Percentiles rank a stretch among this genome's conserved stretches.
Evolutionary conservation across 768 basidiomycete genomes (phyloP).

Genomic region (Pleurotus salmoneostramineus): DNA sequence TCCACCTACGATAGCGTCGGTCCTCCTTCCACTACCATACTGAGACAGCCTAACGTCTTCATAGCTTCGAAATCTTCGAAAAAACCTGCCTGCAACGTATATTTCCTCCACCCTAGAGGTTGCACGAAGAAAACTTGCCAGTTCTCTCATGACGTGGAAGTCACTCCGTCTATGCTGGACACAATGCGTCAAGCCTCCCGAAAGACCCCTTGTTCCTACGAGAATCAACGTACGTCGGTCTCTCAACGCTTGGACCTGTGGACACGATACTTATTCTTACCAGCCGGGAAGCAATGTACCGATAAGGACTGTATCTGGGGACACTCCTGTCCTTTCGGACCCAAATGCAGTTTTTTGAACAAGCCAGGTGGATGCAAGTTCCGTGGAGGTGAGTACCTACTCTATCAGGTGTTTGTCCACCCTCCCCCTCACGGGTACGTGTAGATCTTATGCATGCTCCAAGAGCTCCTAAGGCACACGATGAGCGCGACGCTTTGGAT

Average conservation of each 20-base stretch:
- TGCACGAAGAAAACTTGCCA: slow-evolving; percentile 18
- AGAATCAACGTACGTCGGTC: slow-evolving; percentile 28
- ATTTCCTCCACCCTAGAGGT: slow-evolving; percentile 24
- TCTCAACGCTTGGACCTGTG: background rate
- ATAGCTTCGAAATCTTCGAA: background rate
- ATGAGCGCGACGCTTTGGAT: background rate
- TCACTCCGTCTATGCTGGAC: slow-evolving; percentile 27
- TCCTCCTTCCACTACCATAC: no score
- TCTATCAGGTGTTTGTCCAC: background rate
- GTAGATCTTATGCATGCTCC: background rate
- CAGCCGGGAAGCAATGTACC: slow-evolving; percentile 14
- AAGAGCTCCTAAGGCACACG: background rate
- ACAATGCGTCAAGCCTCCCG: slow-evolving; percentile 33
- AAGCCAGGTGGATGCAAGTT: slow-evolving; percentile 31
- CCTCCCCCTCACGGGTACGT: no score
- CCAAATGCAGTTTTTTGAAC: slow-evolving; percentile 22
- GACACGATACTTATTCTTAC: background rate
- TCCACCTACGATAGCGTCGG: background rate
- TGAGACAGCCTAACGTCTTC: background rate
- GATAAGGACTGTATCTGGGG: slow-evolving; percentile 29
- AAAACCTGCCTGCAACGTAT: slow-evolving; percentile 37
- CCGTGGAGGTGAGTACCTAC: slow-evolving; percentile 20
- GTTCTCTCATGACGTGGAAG: slow-evolving; percentile 34
- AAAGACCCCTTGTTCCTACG: slow-evolving; percentile 32
- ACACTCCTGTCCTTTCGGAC: slow-evolving; percentile 32